These are phyloP conservation scores for Pichia sp. DNA, from an alignment of 1,139 yeast genomes.

Conservation along the genomic window DNA sequence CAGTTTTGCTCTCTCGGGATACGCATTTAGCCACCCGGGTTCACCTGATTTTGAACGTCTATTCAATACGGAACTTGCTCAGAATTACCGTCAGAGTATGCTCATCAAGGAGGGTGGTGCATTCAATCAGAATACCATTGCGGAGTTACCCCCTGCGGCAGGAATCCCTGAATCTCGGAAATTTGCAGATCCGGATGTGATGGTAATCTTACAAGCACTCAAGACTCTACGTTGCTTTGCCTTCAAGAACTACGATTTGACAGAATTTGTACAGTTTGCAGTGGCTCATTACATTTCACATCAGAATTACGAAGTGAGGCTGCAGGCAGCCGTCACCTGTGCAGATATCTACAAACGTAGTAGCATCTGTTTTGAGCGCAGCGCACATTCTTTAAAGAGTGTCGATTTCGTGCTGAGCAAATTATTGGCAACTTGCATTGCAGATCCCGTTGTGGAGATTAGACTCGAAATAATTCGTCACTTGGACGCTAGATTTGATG, in stretches of 20 bases:
- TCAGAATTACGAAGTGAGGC: conserved; percentile 69
- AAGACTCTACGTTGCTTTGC: conserved; percentile 69
- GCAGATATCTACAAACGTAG: conserved; percentile 74
- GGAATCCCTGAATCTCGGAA: conserved; percentile 25
- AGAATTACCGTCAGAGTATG: conserved; percentile 70
- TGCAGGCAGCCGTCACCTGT: conserved; percentile 79
- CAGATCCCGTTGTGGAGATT: conserved; percentile 82
- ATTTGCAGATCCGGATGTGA: conserved; percentile 33
- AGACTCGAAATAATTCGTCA: conserved; percentile 71
- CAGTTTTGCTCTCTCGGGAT: conserved; percentile 76
- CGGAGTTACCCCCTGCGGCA: conserved; percentile 18
- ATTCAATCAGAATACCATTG: conserved; percentile 13
- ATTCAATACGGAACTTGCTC: conserved; percentile 62
- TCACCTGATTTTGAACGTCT: conserved; percentile 66
- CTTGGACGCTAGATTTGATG: conserved; percentile 71
- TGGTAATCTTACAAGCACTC: conserved; percentile 57
- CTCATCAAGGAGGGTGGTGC: conserved; percentile 57
- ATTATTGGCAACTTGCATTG: conserved; percentile 75
- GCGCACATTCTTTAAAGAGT: conserved; percentile 75
- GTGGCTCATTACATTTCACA: conserved; percentile 78
- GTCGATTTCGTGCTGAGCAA: conserved; percentile 82
- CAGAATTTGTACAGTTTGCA: conserved; percentile 82
- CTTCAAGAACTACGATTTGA: conserved; percentile 67
- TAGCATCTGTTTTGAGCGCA: conserved; percentile 78
- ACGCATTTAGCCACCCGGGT: conserved; percentile 79